Evolutionary conservation across 371 early-diverging fungal genomes (phyloP).

Genomic region (Sanchytrium tribonematis): DNA sequence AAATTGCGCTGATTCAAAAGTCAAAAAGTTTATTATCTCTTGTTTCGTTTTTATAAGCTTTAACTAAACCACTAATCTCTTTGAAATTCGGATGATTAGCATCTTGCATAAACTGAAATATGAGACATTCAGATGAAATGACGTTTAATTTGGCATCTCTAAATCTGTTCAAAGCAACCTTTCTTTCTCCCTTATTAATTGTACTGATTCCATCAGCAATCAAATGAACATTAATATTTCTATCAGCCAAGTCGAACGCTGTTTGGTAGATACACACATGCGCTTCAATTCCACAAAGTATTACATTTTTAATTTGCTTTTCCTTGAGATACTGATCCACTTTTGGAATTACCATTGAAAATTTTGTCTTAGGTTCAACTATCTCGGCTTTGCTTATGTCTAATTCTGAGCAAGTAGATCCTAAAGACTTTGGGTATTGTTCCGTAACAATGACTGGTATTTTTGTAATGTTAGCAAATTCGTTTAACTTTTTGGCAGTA

Average conservation of each 20-base stretch:
- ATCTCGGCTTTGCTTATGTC: constrained; percentile 29
- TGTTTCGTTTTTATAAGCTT: too few relatives aligned
- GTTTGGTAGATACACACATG: constrained; percentile 85
- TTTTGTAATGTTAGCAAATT: constrained; percentile 26
- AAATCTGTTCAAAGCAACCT: constrained; percentile 37
- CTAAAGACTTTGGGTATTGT: constrained; percentile 25
- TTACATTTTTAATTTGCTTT: constrained; percentile 26
- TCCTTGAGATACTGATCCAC: constrained; percentile 25
- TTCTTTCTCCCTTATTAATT: constrained; percentile 47
- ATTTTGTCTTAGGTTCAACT: constrained; percentile 39
- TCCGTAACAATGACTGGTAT: constrained; percentile 70
- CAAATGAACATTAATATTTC: constrained; percentile 45
- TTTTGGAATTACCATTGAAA: constrained; percentile 56
- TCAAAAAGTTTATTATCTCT: too few relatives aligned
- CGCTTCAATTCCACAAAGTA: constrained; percentile 77
- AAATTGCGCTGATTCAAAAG: too few relatives aligned
- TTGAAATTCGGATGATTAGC: constrained; percentile 48
- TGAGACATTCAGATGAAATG: constrained; percentile 57
- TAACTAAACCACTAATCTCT: constrained; percentile 39
- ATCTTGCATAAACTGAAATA: constrained; percentile 54
- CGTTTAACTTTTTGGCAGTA: constrained; percentile 63
- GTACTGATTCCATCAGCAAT: constrained; percentile 72
- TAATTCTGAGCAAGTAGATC: constrained; percentile 45
- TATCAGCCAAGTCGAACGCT: constrained; percentile 49
- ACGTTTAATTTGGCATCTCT: constrained; percentile 12